Evolutionary conservation across 2,329 filamentous ascomycete genomes (phyloP), one percentile per base, ranked within the genome.

Genomic region (Byssothecium circinans): DNA sequence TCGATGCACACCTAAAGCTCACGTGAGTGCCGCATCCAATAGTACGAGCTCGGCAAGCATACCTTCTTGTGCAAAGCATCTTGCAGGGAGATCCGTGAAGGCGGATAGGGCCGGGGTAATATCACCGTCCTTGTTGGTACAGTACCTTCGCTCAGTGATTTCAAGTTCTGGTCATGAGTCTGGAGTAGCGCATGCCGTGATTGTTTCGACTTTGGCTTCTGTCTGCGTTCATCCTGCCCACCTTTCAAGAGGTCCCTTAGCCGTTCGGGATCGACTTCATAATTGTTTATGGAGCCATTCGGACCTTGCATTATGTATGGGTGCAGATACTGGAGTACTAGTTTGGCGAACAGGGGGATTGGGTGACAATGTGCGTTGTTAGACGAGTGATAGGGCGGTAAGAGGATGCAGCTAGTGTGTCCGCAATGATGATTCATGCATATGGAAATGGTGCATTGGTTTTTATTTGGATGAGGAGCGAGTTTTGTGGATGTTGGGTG

Each of bases 181-280:
- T 47, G 43, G 4, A 59, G 35, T 3, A 62, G 53, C 7, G 45
- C 15, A 4, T 51, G 38, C 38, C 52, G 47, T 25, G 54, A 50
- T n/a, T 33, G n/a, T 36, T 43, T 50, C 3, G 39, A 37, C 4
- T 43, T 35, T 4, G 47, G 45, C 2, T 35, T 29, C 20, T 41
- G 20, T 1, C 49, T 52, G 22, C 41, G 45, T 18, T 53, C 37
- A 11, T 43, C 23, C 10, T 37, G 11, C 10, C 17, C 42, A 8
- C 50, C 40, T 20, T 54, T 51, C 10, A 47, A 8, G n/a, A 64
- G 43, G 5, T 58, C 51, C 32, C 55, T 53, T 14, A 56, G 35
- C 8, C 39, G 41, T 11, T 62, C 57, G 2, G 60, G 57, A 10
- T 41, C 36, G 33, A 59, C 58, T 41, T 64, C 60, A 45, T 64